Evolutionary conservation across 164 flowering plant genomes (phyloP).

Genomic region (Sedum album): DNA sequence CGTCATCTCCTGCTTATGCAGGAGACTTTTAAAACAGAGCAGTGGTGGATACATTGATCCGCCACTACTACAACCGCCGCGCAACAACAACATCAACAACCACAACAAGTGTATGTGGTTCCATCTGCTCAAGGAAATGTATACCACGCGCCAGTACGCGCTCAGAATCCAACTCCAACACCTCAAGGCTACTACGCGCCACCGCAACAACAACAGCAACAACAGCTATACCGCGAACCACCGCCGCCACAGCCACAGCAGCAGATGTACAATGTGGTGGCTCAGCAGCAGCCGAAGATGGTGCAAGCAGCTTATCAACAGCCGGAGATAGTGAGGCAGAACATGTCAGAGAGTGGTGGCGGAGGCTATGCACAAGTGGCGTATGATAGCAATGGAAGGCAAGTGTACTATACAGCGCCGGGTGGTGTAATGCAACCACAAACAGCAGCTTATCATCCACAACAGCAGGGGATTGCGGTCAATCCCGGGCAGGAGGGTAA

Average conservation of each 20-base stretch:
- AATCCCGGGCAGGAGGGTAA: conserved; percentile 6
- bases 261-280: background rate
- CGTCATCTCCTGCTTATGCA: background rate
- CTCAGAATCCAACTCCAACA: background rate
- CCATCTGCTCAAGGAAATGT: background rate
- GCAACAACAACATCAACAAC: background rate
- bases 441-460: conserved; percentile 1
- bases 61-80: too few relatives aligned
- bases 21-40: conserved; percentile 2
- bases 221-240: conserved; percentile 1
- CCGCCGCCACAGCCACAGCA: background rate
- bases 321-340: background rate
- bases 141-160: conserved; percentile 4
- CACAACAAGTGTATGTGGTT: conserved; percentile 5
- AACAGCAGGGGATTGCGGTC: conserved; percentile 5
- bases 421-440: background rate
- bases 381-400: conserved; percentile 9
- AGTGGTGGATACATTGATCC: background rate
- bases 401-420: conserved; percentile 5
- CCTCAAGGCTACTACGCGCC: conserved; percentile 6
- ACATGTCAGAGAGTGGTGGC: background rate
- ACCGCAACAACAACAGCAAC: background rate
- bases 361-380: conserved; percentile 6
- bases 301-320: background rate
- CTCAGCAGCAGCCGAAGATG: background rate